These are phyloP conservation scores for Colletotrichum sp. DNA, from an alignment of 2,329 filamentous ascomycete genomes.

Conservation along the genomic window DNA sequence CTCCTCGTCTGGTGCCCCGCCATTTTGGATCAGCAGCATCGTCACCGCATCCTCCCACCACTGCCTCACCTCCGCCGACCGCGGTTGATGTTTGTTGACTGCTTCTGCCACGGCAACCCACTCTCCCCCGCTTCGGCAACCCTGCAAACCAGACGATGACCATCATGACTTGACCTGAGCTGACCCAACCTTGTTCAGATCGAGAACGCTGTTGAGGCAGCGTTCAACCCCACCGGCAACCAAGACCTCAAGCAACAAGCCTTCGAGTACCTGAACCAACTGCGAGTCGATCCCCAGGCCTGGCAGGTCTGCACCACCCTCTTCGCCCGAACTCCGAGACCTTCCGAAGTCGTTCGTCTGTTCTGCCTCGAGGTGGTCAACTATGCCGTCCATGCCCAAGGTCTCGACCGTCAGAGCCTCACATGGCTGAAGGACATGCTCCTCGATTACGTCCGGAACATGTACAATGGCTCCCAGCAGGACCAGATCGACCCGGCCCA, in stretches of 20 bases:
- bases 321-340: constrained; percentile 78
- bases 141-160: neutral
- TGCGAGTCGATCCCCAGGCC: constrained; percentile 81
- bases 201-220: constrained; percentile 94
- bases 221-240: constrained; percentile 81
- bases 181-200: constrained; percentile 59
- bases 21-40: constrained; percentile 26
- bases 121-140: neutral
- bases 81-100: neutral
- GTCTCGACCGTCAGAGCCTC: constrained; percentile 75
- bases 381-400: constrained; percentile 82
- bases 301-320: constrained; percentile 90
- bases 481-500: constrained; percentile 70
- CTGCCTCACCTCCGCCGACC: neutral
- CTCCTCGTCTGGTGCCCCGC: constrained; percentile 26
- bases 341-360: constrained; percentile 84
- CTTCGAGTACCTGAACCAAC: constrained; percentile 78
- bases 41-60: constrained; percentile 20
- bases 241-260: constrained; percentile 80
- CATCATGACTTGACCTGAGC: neutral
- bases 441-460: constrained; percentile 78
- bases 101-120: neutral
- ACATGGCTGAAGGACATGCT: constrained; percentile 80
- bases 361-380: constrained; percentile 93
- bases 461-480: constrained; percentile 67